Percentiles rank a stretch among this genome's conserved stretches.
Conservation (phyloP, 148 eudicot genomes). For the Fagopyrum esculentum region DNA sequence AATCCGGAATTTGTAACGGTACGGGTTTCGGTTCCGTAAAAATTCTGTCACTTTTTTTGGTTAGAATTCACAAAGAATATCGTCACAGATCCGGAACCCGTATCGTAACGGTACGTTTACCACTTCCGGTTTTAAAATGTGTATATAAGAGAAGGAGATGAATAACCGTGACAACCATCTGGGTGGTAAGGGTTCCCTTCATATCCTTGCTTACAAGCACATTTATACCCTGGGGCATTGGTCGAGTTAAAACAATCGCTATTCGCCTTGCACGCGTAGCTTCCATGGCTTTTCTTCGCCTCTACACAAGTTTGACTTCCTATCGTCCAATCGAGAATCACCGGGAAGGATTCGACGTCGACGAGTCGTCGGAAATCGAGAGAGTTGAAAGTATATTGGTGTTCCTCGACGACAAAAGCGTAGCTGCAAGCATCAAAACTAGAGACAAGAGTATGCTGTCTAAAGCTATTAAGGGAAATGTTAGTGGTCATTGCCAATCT, state of each 20-base stretch:
- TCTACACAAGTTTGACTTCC: background rate
- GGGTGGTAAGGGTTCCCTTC: background rate
- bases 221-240: background rate
- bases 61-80: too few species aligned
- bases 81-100: too few species aligned
- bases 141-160: background rate
- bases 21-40: too few species aligned
- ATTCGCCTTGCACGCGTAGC: background rate
- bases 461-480: background rate
- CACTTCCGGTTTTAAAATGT: too few species aligned
- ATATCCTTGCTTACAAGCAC: background rate
- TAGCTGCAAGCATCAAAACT: background rate
- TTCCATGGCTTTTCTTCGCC: background rate
- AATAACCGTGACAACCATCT: background rate
- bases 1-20: too few species aligned
- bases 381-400: background rate
- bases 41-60: too few species aligned
- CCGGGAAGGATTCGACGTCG: background rate
- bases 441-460: background rate
- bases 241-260: background rate
- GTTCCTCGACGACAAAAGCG: background rate
- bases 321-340: background rate
- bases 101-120: too few species aligned
- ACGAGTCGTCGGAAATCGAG: background rate
- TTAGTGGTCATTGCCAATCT: background rate